These are phyloP conservation scores for Rutstroemia sp. DNA, from an alignment of 2,329 filamentous ascomycete species.

Conservation along the genomic window DNA sequence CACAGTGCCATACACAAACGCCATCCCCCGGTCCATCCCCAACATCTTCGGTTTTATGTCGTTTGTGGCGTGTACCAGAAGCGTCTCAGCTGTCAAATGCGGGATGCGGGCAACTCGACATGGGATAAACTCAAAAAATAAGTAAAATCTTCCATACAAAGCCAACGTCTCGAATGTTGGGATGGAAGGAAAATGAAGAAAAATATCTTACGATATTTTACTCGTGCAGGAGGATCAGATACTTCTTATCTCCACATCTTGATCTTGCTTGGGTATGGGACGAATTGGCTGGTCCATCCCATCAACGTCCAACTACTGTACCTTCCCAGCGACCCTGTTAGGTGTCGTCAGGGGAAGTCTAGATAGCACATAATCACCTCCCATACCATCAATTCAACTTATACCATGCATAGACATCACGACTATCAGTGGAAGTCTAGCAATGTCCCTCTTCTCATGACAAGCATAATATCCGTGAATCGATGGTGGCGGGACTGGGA, in stretches of 20 bases:
- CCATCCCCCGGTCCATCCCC: neutral
- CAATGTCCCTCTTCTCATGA: no score
- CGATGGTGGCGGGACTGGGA: neutral
- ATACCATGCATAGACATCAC: no score
- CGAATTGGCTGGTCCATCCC: neutral
- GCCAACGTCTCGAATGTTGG: neutral
- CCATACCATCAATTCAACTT: no score
- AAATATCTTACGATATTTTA: neutral
- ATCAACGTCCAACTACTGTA: neutral
- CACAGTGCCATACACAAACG: neutral
- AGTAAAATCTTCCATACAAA: neutral
- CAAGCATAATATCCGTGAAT: no score
- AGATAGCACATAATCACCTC: no score
- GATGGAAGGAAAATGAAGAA: neutral
- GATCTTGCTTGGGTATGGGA: neutral
- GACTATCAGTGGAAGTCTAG: no score
- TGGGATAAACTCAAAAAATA: neutral
- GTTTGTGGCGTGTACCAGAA: slow-evolving; percentile 17
- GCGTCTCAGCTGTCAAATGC: slow-evolving; percentile 22
- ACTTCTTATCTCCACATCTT: neutral
- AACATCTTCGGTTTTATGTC: slow-evolving; percentile 3
- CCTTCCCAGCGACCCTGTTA: neutral
- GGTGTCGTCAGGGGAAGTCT: neutral
- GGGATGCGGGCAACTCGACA: slow-evolving; percentile 1
- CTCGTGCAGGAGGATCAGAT: no score